Conservation (phyloP, 768 basidiomycete species). For the Artomyces pyxidatus region DNA sequence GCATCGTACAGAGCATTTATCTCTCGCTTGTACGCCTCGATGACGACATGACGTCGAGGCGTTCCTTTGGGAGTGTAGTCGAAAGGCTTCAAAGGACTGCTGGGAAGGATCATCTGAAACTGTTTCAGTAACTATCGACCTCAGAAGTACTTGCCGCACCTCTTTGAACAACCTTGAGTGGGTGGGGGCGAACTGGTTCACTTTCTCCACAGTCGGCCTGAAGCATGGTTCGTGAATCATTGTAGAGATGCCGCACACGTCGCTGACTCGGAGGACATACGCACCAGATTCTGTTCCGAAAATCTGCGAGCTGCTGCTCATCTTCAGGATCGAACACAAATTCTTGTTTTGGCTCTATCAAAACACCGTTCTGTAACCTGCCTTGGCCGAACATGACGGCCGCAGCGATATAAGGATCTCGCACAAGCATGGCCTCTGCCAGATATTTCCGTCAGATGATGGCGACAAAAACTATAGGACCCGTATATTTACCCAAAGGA, state of each 20-base stretch:
- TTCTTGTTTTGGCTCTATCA: slow-evolving; percentile 29
- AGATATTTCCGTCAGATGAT: background rate
- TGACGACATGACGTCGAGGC: slow-evolving; percentile 31
- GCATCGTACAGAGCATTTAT: slow-evolving; percentile 36
- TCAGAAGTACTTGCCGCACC: slow-evolving; percentile 17
- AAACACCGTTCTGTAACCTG: slow-evolving; percentile 30
- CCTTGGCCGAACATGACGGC: slow-evolving; percentile 35
- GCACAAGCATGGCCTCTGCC: slow-evolving; percentile 28
- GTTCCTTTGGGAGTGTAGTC: slow-evolving; percentile 41
- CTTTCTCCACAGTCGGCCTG: slow-evolving; percentile 32
- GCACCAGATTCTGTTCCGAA: slow-evolving; percentile 30
- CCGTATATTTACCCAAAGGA: slow-evolving; percentile 25
- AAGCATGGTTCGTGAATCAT: no score
- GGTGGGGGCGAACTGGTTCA: slow-evolving; percentile 34
- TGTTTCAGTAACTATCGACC: slow-evolving; percentile 12
- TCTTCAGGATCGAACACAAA: slow-evolving; percentile 26
- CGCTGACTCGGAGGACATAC: background rate
- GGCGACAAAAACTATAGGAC: background rate
- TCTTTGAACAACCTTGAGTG: slow-evolving; percentile 42
- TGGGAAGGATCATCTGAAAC: slow-evolving; percentile 44
- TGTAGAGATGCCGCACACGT: background rate
- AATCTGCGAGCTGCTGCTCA: slow-evolving; percentile 21
- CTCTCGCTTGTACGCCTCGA: slow-evolving; percentile 34
- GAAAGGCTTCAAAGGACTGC: slow-evolving; percentile 34
- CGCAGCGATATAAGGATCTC: slow-evolving; percentile 25